A percentile compares a stretch with the other conserved stretches of the same genome.
Evolutionary conservation across 257 asterid genomes (phyloP).

Genomic region (Nicotiana tabacum): DNA sequence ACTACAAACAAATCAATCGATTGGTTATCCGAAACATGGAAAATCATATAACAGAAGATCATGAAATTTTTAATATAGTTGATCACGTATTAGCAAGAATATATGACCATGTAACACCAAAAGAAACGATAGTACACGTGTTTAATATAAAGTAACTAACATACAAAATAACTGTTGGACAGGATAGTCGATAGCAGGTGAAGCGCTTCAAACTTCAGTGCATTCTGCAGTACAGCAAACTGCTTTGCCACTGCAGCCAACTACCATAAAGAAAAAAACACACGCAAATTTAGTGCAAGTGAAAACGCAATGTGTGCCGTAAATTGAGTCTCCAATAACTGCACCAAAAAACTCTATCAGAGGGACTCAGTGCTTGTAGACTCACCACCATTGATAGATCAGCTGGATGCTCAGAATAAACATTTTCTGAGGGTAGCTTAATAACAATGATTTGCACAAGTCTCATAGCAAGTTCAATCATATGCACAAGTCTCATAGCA

Average conservation of each 20-base stretch:
- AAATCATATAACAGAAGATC: neutral
- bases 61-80: neutral
- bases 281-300: neutral
- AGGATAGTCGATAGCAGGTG: conserved; percentile 65
- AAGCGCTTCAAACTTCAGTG: conserved; percentile 83
- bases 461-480: conserved; percentile 57
- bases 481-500: conserved; percentile 54
- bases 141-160: conserved; percentile 13
- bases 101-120: neutral
- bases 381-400: conserved; percentile 75
- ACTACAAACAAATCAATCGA: neutral
- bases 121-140: neutral
- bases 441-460: conserved; percentile 59
- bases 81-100: neutral
- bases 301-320: neutral
- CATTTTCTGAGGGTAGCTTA: conserved; percentile 58
- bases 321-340: conserved; percentile 12
- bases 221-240: conserved; percentile 71
- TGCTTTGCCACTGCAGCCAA: conserved; percentile 68
- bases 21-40: neutral
- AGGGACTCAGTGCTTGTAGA: conserved; percentile 8
- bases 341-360: conserved; percentile 8
- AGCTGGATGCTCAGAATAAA: conserved; percentile 37
- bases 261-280: conserved; percentile 35
- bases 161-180: conserved; percentile 64